Conservation (phyloP, 2,329 filamentous ascomycete genomes). For the Ciborinia camelliae region DNA sequence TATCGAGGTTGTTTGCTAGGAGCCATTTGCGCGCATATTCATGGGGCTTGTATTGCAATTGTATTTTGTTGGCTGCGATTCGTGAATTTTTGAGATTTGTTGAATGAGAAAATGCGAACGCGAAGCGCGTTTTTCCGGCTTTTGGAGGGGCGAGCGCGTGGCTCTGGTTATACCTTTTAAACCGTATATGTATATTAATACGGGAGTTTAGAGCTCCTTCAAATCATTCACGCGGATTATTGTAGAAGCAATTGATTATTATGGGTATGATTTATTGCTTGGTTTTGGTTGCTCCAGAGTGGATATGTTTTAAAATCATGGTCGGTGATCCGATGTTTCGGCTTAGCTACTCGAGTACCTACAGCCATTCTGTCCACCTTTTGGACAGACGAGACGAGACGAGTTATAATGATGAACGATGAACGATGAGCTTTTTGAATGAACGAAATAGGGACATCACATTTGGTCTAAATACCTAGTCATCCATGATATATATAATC, state of each 20-base stretch:
- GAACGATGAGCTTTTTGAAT: not conserved
- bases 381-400: too few species aligned
- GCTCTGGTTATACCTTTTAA: not conserved
- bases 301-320: not conserved
- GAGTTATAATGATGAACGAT: not conserved
- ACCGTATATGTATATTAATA: not conserved
- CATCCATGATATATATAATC: not conserved
- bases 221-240: not conserved
- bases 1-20: constrained; percentile 16
- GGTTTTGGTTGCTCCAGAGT: not conserved
- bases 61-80: not conserved
- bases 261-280: not conserved
- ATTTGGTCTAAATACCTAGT: too few species aligned
- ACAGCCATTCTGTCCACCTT: not conserved
- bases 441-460: not conserved
- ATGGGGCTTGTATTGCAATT: not conserved
- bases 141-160: constrained; percentile 10
- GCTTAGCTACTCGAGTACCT: not conserved
- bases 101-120: constrained; percentile 16
- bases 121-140: constrained; percentile 11
- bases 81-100: not conserved
- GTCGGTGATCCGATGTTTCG: constrained; percentile 1
- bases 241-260: not conserved
- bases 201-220: not conserved
- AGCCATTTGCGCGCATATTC: constrained; percentile 19